Evolutionary conservation across 345 rosid genomes (phyloP), one percentile per base, ranked within the genome.

Genomic region (Citrus australasica): DNA sequence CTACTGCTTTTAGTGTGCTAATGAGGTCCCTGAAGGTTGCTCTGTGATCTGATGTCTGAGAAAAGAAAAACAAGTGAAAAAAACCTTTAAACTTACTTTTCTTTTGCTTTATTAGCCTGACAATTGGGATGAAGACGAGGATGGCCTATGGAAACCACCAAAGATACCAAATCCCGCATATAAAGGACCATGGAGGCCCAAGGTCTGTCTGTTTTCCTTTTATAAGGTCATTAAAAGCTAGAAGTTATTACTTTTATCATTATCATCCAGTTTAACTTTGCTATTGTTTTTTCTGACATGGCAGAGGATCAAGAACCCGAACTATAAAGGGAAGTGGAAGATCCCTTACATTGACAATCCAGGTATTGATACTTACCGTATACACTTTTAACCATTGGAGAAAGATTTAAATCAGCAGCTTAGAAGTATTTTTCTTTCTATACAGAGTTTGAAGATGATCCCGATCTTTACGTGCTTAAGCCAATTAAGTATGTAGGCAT

Each of bases 401-500:
- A 37, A 64, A 69, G 71, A 24, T 11, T 70, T 42, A 27, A 8
- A 56, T 22, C 11, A 21, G 11, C 42, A 40, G 8, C 53, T 64
- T 77, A 33, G 67, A 22, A 13, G 17, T 56, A 37, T 51, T 32
- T 51, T 9, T 75, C n/a, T 70, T 35, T 25, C 28, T 61, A 6
- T 38, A 32, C 80, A 87, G 89, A 87, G 82, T 87, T 87, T 78
- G 89, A 87, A 87, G 89, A 87, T 75, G 89, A 87, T 48, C 89
- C 89, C 4, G 89, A 87, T 73, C 85, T 87, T 75, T 87, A 87
- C 24, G 89, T 87, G 81, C 79, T 87, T 28, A 87, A 87, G 78
- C 86, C 89, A 53, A 79, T 85, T 19, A 87, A 85, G 71, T 87
- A 87, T 40, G 88, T 87, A 5, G 89, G 89, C 14, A 83, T 87